Percentiles rank a stretch among this genome's conserved stretches.
phyloP scores from a whole-genome alignment of 208 protist species.

The Trypanosoma vivax region DNA sequence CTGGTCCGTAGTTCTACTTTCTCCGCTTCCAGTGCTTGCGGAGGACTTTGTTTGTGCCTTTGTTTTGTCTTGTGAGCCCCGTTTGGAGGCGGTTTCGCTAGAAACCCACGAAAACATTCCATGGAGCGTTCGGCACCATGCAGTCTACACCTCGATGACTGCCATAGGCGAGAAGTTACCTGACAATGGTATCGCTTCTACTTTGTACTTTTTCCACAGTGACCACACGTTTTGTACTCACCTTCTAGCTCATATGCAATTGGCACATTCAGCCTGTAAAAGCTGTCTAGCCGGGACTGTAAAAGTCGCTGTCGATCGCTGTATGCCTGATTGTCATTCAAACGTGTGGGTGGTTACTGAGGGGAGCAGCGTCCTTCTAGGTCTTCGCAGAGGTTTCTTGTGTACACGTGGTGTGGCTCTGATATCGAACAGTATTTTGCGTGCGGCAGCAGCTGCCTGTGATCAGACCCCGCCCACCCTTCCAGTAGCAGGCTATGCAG shows the following conservation, averaged over 20 bases:
- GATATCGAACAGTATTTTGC: conserved; percentile 1
- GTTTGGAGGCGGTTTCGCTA: neutral
- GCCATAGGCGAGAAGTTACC: neutral
- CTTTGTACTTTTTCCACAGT: conserved; percentile 21
- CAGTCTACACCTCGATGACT: conserved; percentile 10
- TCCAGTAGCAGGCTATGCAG: too few species aligned
- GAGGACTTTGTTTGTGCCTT: conserved; percentile 19
- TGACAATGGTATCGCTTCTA: neutral
- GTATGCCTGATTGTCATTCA: neutral
- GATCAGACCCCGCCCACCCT: neutral
- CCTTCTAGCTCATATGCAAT: neutral
- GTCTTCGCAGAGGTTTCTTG: conserved; percentile 15
- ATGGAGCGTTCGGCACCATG: conserved; percentile 9
- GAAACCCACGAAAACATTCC: conserved; percentile 8
- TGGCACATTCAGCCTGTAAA: conserved; percentile 1
- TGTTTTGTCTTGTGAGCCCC: neutral
- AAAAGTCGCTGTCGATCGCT: neutral
- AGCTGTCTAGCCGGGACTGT: too few species aligned
- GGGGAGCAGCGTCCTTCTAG: conserved; percentile 3
- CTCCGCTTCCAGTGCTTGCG: conserved; percentile 3
- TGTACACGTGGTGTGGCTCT: conserved; percentile 9
- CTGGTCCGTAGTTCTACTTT: conserved; percentile 4
- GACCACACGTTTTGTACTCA: conserved; percentile 8
- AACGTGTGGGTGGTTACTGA: conserved; percentile 8
- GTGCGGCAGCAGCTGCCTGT: neutral